Base-by-base conservation (phyloP, 257 asterid species). In the Euphrasia confusa region DNA sequence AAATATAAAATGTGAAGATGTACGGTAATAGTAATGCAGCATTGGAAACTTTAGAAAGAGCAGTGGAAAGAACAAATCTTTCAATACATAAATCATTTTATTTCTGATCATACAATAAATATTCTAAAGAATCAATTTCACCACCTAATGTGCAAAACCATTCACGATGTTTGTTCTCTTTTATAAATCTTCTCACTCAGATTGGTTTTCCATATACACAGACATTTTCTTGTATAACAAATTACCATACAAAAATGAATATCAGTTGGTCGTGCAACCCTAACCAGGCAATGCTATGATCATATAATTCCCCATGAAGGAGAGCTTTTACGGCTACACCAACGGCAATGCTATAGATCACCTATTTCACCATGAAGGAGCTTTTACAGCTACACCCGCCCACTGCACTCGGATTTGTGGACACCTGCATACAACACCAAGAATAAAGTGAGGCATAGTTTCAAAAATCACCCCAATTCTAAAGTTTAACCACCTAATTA, bases 361-460 rank as follows among this genome's bases (percentile, higher is more conserved):
- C 62, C 72, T 71, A 79, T 73, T 83, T 81, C 71, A 80, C 85
- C 84, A 84, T 81, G 50, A 90, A 87, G 37, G 96, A 90, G 64
- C 91, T 88, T 77, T 90, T 90, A 71, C 98, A 90, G 86, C 95
- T 78, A 77, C 98, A 90, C 61, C 96, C 96, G 59, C 96, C 98
- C 54, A 85, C 88, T 5, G 98, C 98, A 65, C 96, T 90, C 66
- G 98, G 98, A 72, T 90, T 90, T 42, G 79, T 56, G 0, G 98
- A 85, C 50, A 90, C 98, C 98, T 90, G 77, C 69, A 76, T 17
- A 60, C 54, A 54, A 56, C 60, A 44, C 13, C 30, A 44, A 44
- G 50, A 44, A 44, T 13, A 44, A 11, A 44, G 15, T 12, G 10
- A 44, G 17, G 17, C 15, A 4, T 44, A 10, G 10, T 44, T n/a